Evolutionary conservation across 139 green algal species (phyloP), one percentile per base, ranked within the genome.

Genomic region (Tetradesmus lagerheimii): DNA sequence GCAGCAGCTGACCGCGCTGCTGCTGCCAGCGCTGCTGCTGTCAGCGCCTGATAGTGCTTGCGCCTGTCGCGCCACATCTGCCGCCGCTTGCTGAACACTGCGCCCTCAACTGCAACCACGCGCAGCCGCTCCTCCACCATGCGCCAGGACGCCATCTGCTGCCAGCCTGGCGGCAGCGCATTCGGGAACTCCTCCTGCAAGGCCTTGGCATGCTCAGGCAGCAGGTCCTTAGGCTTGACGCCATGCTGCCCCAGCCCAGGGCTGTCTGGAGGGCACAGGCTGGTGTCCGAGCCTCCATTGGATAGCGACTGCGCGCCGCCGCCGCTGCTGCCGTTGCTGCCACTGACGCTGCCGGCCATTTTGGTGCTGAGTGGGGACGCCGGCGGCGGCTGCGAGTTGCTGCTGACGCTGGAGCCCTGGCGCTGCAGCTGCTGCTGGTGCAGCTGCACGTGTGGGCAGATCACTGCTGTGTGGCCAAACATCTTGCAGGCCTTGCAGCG

Each of bases 41-140:
- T 88, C 38, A 88, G 41, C 31, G 64, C 83, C 35, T 88, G 83
- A 34, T 88, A 88, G 41, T 88, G 83, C 83, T 88, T 88, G 18
- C 83, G 38, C 29, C 83, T 57, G 83, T 88, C 83, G 37, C 83
- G 83, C 83, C 83, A 88, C 83, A 88, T 88, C 83, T 88, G 83
- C 11, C 83, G 23, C 6, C 83, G 83, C 83, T 88, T 88, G 83
- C 83, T 88, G 83, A 88, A 88, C 25, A 88, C 83, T 20, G 83
- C 83, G 20, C 83, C 83, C 83, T 88, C 83, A 18, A 88, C 83
- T 5, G 83, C 83, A 29, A 88, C 83, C 43, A 88, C 83, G 4
- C 83, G 35, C 62, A 88, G 50, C 6, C 83, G 83, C 64, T 88
- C 83, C 64, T 88, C 83, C 37, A 88, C 83, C 83, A 88, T 88